Evolutionary conservation across 169 alveolate genomes (phyloP).

Genomic region (Eimeria necatrix): DNA sequence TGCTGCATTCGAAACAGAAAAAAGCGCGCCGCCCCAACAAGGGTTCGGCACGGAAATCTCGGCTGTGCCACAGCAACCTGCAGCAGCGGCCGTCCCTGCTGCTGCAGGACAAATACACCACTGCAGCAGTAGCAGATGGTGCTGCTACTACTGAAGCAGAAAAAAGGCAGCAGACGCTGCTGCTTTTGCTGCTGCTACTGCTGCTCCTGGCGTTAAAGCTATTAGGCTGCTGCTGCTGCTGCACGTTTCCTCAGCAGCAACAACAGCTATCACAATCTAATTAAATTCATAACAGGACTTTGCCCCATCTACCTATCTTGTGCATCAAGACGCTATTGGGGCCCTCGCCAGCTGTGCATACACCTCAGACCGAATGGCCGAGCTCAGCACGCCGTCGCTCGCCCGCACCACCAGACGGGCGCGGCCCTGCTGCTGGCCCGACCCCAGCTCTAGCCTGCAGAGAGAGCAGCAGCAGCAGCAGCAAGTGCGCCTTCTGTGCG

Average conservation of each 20-base stretch:
- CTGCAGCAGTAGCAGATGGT: not conserved
- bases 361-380: conserved; percentile 58
- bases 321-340: conserved; percentile 53
- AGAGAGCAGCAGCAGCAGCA: not conserved
- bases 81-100: not conserved
- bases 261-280: not conserved
- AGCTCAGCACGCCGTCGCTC: conserved; percentile 34
- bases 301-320: not conserved
- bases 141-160: not conserved
- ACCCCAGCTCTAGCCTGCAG: conserved; percentile 66
- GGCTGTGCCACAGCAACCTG: conserved; percentile 19
- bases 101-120: conserved; percentile 13
- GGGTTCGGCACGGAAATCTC: not conserved
- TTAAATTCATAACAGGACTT: not conserved
- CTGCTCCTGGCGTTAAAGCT: not conserved
- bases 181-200: not conserved
- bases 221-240: conserved; percentile 8
- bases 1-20: conserved; percentile 17
- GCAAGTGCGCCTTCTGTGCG: not conserved
- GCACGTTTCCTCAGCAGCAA: not conserved
- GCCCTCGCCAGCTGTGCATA: conserved; percentile 61
- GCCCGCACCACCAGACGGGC: conserved; percentile 56
- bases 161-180: conserved; percentile 37
- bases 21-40: not conserved
- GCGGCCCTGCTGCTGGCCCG: conserved; percentile 57